These are phyloP conservation scores for Geosmithia morbida DNA, from an alignment of 2,329 filamentous ascomycete species.

Conservation along the genomic window DNA sequence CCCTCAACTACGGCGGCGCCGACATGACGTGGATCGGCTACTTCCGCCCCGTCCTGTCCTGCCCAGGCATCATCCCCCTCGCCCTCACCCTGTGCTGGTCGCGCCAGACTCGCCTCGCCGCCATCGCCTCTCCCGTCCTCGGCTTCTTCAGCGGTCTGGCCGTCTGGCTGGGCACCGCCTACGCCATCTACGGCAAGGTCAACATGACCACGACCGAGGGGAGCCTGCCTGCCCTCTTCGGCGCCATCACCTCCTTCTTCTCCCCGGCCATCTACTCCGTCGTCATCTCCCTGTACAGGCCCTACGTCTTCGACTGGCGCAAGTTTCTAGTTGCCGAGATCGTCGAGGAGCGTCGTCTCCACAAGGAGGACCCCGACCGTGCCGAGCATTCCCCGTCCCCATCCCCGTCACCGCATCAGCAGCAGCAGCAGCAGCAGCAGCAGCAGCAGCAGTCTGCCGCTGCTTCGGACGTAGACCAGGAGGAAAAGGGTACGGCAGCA, in stretches of 20 bases:
- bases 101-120: slow-evolving; percentile 26
- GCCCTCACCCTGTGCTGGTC: slow-evolving; percentile 32
- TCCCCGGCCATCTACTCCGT: slow-evolving; percentile 22
- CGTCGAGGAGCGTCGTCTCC: not conserved
- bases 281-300: slow-evolving; percentile 23
- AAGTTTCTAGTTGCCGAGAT: slow-evolving; percentile 7
- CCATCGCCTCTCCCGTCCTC: slow-evolving; percentile 28
- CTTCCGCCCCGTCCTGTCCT: not conserved
- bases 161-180: slow-evolving; percentile 31
- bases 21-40: slow-evolving; percentile 1
- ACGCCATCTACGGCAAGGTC: slow-evolving; percentile 25
- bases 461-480: not conserved
- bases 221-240: slow-evolving; percentile 31
- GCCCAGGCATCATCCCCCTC: slow-evolving; percentile 30
- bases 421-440: too few species aligned
- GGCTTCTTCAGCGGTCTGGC: slow-evolving; percentile 29
- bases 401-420: too few species aligned
- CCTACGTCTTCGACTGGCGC: slow-evolving; percentile 18
- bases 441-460: not conserved
- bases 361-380: not conserved
- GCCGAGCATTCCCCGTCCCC: too few species aligned
- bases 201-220: slow-evolving; percentile 26
- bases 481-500: not conserved
- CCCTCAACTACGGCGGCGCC: not conserved
- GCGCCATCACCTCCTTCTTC: slow-evolving; percentile 27